A percentile compares a stretch with the other conserved stretches of the same genome.
phyloP scores from a whole-genome alignment of 768 basidiomycete genomes.

The Amanita rubescens region DNA sequence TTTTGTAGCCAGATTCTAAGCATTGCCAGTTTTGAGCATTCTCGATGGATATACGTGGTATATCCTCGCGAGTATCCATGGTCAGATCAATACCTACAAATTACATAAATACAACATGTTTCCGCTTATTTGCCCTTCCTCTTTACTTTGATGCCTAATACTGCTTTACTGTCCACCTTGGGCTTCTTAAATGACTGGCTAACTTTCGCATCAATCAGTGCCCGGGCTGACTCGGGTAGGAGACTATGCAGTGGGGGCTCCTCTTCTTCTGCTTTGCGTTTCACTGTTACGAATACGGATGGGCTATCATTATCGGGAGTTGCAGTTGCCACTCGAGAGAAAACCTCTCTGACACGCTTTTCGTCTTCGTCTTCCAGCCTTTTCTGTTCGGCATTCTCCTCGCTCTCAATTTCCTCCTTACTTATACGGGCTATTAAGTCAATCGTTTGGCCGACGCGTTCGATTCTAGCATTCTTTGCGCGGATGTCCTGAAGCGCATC shows the following conservation, averaged over 20 bases:
- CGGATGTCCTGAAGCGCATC: constrained; percentile 93
- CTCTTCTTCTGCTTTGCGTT: constrained; percentile 76
- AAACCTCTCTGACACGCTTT: constrained; percentile 77
- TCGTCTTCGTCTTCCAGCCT: constrained; percentile 89
- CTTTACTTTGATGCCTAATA: constrained; percentile 64
- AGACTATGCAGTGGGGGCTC: constrained; percentile 68
- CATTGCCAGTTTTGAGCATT: constrained; percentile 60
- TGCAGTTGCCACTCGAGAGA: constrained; percentile 56
- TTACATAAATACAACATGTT: not conserved
- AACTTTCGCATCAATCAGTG: constrained; percentile 47
- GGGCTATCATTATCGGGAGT: constrained; percentile 12
- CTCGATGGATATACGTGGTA: constrained; percentile 53
- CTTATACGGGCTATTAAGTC: constrained; percentile 60
- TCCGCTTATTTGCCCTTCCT: constrained; percentile 33
- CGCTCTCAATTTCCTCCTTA: constrained; percentile 65
- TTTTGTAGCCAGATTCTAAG: constrained; percentile 45
- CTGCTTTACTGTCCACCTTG: constrained; percentile 52
- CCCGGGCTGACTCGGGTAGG: constrained; percentile 55
- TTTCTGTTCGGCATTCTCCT: constrained; percentile 65
- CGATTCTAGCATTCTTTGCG: constrained; percentile 81
- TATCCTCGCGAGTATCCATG: constrained; percentile 36
- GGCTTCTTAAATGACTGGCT: constrained; percentile 46
- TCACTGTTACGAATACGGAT: constrained; percentile 53
- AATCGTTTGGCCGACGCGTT: constrained; percentile 70
- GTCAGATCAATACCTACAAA: no score